A percentile compares a stretch with the other conserved stretches of the same genome.
Conservation (phyloP, 768 basidiomycete genomes). For the Pisolithus microcarpus region DNA sequence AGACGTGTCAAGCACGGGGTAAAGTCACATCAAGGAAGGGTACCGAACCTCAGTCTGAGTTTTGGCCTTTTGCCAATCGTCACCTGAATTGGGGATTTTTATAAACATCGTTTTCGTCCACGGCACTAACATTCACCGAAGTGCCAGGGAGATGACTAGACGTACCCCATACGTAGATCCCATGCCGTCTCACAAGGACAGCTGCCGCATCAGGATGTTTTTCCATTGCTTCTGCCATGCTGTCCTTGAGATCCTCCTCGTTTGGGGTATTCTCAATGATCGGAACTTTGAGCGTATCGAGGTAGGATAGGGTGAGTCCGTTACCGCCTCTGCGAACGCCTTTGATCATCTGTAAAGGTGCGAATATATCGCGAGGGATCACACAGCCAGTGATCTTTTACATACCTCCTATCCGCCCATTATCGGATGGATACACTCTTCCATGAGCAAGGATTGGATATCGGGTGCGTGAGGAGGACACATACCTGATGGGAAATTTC, state of each 20-base stretch:
- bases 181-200: slow-evolving; percentile 71
- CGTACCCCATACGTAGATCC: slow-evolving; percentile 82
- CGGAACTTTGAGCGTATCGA: slow-evolving; percentile 78
- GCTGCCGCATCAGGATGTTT: slow-evolving; percentile 74
- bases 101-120: slow-evolving; percentile 6
- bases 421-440: too few relatives aligned
- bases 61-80: slow-evolving; percentile 84
- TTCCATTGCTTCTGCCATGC: slow-evolving; percentile 81
- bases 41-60: slow-evolving; percentile 68
- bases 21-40: slow-evolving; percentile 1
- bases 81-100: slow-evolving; percentile 27
- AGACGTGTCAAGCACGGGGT: neutral
- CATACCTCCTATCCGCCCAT: too few relatives aligned
- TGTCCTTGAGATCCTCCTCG: slow-evolving; percentile 83
- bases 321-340: slow-evolving; percentile 72
- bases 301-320: slow-evolving; percentile 71
- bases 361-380: neutral
- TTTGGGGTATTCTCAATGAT: slow-evolving; percentile 90
- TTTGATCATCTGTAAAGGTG: slow-evolving; percentile 71
- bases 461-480: neutral
- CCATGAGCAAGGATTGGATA: too few relatives aligned
- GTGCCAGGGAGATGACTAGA: neutral
- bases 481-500: slow-evolving; percentile 75
- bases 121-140: neutral
- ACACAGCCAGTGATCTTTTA: neutral